Evolutionary conservation across 108 stramenopile species (phyloP).

Genomic region (Aurantiochytrium sp.): DNA sequence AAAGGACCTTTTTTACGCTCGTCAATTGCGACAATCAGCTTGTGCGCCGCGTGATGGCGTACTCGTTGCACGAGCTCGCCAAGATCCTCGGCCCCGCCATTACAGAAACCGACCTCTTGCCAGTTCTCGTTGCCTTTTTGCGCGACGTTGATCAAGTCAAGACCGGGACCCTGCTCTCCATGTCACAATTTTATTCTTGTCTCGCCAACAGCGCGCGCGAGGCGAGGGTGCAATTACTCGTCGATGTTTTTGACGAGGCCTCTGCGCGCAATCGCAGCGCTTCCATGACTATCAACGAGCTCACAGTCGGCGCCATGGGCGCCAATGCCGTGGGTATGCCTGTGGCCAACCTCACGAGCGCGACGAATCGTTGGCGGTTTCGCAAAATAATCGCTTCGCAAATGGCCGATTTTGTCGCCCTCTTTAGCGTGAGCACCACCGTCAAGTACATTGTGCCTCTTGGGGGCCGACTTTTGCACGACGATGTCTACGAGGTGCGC

Average conservation of each 20-base stretch:
- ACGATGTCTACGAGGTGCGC: not conserved
- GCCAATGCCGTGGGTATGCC: not conserved
- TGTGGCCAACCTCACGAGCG: not conserved
- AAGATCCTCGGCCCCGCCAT: conserved; percentile 65
- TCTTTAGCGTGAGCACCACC: not conserved
- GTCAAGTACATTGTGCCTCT: not conserved
- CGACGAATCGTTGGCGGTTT: not conserved
- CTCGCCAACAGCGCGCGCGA: conserved; percentile 53
- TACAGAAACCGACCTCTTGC: conserved; percentile 59
- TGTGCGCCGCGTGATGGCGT: conserved; percentile 66
- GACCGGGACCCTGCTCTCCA: conserved; percentile 70
- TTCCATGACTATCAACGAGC: not conserved
- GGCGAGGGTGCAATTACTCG: conserved; percentile 60
- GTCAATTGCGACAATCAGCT: conserved; percentile 51
- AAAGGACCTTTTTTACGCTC: conserved; percentile 67
- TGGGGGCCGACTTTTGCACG: not conserved
- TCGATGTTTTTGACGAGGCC: conserved; percentile 42
- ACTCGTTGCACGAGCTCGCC: conserved; percentile 82
- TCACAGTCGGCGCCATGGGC: not conserved
- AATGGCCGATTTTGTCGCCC: not conserved
- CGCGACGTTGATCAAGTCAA: conserved; percentile 84
- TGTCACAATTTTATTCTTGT: conserved; percentile 62
- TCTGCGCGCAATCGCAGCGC: not conserved
- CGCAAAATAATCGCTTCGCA: not conserved
- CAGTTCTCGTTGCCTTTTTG: conserved; percentile 72